A percentile compares a stretch with the other conserved stretches of the same genome.
phyloP scores from a whole-genome alignment of 441 rosid species.

The Populus trichocarpa region DNA sequence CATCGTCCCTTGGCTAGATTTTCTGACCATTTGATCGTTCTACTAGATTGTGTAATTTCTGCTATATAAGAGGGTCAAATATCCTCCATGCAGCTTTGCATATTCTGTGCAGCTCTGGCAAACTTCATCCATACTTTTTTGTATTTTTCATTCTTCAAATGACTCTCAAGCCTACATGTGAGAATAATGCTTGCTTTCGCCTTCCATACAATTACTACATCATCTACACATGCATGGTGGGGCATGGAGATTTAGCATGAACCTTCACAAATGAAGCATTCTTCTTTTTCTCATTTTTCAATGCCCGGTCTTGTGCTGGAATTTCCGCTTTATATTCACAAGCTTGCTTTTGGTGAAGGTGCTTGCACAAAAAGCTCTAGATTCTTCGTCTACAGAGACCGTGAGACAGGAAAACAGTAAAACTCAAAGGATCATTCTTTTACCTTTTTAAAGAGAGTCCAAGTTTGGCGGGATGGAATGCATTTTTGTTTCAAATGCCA shows the following conservation, averaged over 20 bases:
- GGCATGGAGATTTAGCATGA: not conserved
- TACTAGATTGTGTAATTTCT: not conserved
- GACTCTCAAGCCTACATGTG: not conserved
- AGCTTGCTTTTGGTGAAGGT: slow-evolving; percentile 18
- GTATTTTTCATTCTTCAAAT: not conserved
- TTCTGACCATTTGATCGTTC: not conserved
- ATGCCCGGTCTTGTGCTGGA: not conserved
- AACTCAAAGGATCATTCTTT: slow-evolving; percentile 17
- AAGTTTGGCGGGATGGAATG: slow-evolving; percentile 17
- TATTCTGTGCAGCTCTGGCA: not conserved
- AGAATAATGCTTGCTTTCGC: not conserved
- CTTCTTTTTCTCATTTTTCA: not conserved
- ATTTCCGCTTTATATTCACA: not conserved
- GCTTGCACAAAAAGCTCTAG: slow-evolving; percentile 14
- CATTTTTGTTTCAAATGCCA: slow-evolving; percentile 5
- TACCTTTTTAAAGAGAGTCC: slow-evolving; percentile 12
- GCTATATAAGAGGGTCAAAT: not conserved
- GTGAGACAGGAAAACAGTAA: slow-evolving; percentile 17
- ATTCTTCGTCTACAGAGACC: slow-evolving; percentile 9
- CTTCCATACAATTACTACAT: not conserved
- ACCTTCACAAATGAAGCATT: not conserved
- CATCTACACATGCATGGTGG: not conserved
- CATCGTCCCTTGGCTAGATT: not conserved
- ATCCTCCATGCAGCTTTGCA: not conserved
- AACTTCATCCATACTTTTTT: not conserved